These are phyloP conservation scores for Alternaria burnsii DNA, from an alignment of 2,329 filamentous ascomycete genomes.

Conservation along the genomic window DNA sequence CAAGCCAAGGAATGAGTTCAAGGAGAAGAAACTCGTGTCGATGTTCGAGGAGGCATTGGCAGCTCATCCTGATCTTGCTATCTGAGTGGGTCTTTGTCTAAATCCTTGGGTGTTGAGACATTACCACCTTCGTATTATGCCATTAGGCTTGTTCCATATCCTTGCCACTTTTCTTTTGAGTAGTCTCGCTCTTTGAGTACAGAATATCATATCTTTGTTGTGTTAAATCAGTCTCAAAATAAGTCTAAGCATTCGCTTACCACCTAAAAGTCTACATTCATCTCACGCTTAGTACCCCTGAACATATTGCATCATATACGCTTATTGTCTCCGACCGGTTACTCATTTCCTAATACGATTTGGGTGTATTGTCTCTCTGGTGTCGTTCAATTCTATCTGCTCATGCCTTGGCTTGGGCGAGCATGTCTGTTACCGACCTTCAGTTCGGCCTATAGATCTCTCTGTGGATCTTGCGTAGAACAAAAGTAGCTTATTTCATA, in stretches of 20 bases:
- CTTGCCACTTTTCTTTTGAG: background rate
- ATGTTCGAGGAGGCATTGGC: constrained; percentile 8
- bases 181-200: background rate
- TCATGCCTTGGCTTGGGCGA: background rate
- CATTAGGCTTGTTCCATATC: too few species aligned
- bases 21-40: constrained; percentile 4
- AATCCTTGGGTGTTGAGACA: fast-evolving
- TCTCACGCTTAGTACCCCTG: background rate
- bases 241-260: background rate
- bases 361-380: fast-evolving
- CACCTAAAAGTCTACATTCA: background rate
- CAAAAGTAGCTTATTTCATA: too few species aligned
- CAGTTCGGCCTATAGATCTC: too few species aligned
- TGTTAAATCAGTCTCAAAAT: background rate
- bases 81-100: background rate
- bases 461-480: too few species aligned
- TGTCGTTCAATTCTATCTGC: background rate
- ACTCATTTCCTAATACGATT: background rate
- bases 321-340: fast-evolving
- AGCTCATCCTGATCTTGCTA: constrained; percentile 1
- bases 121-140: fast-evolving
- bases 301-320: background rate
- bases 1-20: constrained; percentile 3
- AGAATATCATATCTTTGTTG: background rate
- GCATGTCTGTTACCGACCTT: background rate